Percentiles rank a stretch among this genome's conserved stretches.
These are phyloP conservation scores for Leishmania amazonensis DNA, from an alignment of 208 protist species.

Conservation along the genomic window DNA sequence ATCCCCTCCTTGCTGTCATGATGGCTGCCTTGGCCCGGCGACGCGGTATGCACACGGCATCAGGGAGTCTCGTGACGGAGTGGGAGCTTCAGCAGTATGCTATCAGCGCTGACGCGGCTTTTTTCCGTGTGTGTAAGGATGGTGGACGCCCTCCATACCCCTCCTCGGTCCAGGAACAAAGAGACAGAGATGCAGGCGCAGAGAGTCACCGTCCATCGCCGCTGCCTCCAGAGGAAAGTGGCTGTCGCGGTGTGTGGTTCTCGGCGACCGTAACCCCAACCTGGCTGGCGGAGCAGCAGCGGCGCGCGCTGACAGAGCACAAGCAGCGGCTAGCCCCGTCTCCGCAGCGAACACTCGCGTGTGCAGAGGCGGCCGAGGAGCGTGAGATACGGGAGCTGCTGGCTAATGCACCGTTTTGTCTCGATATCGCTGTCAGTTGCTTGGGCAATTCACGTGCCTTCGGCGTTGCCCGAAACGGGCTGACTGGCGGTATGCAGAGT, in stretches of 20 bases:
- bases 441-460: constrained; percentile 77
- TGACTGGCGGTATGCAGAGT: constrained; percentile 43
- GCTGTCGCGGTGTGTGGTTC: constrained; percentile 82
- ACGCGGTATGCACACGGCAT: constrained; percentile 10
- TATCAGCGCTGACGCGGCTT: constrained; percentile 58
- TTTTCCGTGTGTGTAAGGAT: constrained; percentile 50
- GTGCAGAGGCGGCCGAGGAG: constrained; percentile 25
- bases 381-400: constrained; percentile 12
- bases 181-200: neutral
- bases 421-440: constrained; percentile 70
- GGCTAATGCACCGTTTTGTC: constrained; percentile 32
- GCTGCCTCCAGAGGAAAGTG: constrained; percentile 32
- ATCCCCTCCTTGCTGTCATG: constrained; percentile 65
- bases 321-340: constrained; percentile 31
- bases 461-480: constrained; percentile 63
- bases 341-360: constrained; percentile 31
- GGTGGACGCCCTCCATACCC: neutral
- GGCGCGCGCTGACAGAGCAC: constrained; percentile 13
- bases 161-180: neutral
- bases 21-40: constrained; percentile 35
- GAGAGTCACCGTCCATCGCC: neutral
- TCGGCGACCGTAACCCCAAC: constrained; percentile 57
- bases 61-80: constrained; percentile 56
- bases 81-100: constrained; percentile 88
- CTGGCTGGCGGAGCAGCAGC: constrained; percentile 37